A percentile compares a stretch with the other conserved stretches of the same genome.
Evolutionary conservation across 768 basidiomycete species (phyloP).

Genomic region (Boletus coccyginus): DNA sequence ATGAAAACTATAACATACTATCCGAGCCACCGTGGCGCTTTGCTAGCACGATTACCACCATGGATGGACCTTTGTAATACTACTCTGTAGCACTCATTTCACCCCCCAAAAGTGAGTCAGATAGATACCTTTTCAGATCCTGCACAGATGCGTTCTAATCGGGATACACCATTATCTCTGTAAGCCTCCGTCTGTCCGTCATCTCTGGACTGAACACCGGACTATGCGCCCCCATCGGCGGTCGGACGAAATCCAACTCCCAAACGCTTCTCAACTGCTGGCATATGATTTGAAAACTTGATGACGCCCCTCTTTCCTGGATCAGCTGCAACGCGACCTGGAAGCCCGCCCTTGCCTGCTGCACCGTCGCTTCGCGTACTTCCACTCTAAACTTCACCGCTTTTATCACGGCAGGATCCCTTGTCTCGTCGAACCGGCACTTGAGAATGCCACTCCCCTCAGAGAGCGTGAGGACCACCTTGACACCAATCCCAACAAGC

Average conservation of each 20-base stretch:
- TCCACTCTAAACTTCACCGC: conserved; percentile 84
- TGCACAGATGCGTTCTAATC: conserved; percentile 19
- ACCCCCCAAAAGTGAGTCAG: not conserved
- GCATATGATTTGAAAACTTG: conserved; percentile 75
- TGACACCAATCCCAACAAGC: conserved; percentile 68
- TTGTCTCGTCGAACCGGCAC: conserved; percentile 70
- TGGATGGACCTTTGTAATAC: conserved; percentile 32
- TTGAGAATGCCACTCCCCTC: conserved; percentile 68
- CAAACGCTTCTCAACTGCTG: conserved; percentile 65
- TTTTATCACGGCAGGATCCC: conserved; percentile 58
- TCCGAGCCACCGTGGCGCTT: conserved; percentile 33
- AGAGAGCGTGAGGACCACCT: conserved; percentile 60
- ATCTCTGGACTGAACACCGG: conserved; percentile 29
- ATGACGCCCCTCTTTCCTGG: conserved; percentile 85
- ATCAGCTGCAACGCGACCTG: conserved; percentile 62
- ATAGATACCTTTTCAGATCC: conserved; percentile 11
- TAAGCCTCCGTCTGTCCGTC: conserved; percentile 25
- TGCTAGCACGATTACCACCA: conserved; percentile 37
- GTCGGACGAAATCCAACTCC: conserved; percentile 52
- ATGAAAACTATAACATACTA: conserved; percentile 25
- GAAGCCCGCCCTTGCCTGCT: conserved; percentile 46
- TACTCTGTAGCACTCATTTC: not conserved
- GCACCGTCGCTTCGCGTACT: conserved; percentile 43
- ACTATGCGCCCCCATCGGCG: conserved; percentile 13
- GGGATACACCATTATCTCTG: conserved; percentile 34